phyloP scores from a whole-genome alignment of 1,284 basidiomycete species.

The Coniophora puteana region DNA sequence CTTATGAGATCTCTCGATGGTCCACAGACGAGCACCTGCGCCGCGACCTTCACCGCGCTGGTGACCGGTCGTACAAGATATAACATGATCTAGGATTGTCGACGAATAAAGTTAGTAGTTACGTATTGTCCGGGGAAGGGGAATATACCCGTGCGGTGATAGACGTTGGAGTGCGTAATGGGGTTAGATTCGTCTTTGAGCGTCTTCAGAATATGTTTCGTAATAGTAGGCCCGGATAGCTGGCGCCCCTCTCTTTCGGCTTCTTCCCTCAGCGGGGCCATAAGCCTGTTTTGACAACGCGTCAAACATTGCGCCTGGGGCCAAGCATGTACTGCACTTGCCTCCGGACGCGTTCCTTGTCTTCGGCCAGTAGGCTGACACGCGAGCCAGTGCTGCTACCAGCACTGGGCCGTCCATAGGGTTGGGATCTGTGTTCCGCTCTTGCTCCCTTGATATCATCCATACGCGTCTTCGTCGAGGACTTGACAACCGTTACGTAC shows the following conservation, averaged over 20 bases:
- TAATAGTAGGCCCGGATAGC: slow-evolving; percentile 43
- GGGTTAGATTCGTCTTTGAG: slow-evolving; percentile 61
- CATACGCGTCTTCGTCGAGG: too few relatives aligned
- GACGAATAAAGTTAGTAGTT: slow-evolving; percentile 1
- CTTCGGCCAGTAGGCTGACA: too few relatives aligned
- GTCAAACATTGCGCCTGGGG: neutral
- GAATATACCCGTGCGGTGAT: slow-evolving; percentile 51
- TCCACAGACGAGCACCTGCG: slow-evolving; percentile 26
- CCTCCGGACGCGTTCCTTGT: too few relatives aligned
- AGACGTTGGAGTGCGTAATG: slow-evolving; percentile 67
- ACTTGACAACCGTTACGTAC: slow-evolving; percentile 6
- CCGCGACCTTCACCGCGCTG: slow-evolving; percentile 56
- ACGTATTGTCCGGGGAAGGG: neutral
- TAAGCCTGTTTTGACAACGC: slow-evolving; percentile 18
- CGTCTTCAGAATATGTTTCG: slow-evolving; percentile 52
- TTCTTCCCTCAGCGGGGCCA: slow-evolving; percentile 31
- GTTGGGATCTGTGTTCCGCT: too few relatives aligned
- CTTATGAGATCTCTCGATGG: slow-evolving; percentile 47
- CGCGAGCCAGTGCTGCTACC: too few relatives aligned
- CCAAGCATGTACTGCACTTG: slow-evolving; percentile 2
- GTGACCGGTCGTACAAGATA: slow-evolving; percentile 62
- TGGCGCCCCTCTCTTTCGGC: slow-evolving; percentile 28
- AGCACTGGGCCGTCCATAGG: too few relatives aligned
- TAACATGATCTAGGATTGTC: slow-evolving; percentile 44
- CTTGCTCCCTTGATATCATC: too few relatives aligned